Evolutionary conservation across 176 grass and related monocot genomes (phyloP).

Genomic region (Ampelocalamus luodianensis): DNA sequence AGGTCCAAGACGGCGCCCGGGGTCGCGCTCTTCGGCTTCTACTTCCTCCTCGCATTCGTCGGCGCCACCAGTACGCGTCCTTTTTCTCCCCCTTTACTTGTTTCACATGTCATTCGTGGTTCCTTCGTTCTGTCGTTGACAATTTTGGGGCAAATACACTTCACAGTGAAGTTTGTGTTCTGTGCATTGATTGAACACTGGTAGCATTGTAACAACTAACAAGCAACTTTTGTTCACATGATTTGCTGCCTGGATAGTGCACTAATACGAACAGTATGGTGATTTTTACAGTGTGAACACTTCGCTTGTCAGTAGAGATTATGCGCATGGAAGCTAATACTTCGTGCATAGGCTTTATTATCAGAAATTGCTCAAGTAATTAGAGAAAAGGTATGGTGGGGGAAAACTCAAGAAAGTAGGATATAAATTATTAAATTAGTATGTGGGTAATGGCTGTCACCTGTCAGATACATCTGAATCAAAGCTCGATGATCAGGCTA

Average conservation of each 20-base stretch:
- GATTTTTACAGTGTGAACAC: background rate
- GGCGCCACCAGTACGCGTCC: constrained; percentile 81
- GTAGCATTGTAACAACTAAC: background rate
- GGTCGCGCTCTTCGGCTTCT: constrained; percentile 92
- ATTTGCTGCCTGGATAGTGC: background rate
- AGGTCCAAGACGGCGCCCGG: constrained; percentile 79
- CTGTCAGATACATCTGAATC: background rate
- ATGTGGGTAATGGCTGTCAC: background rate
- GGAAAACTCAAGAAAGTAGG: background rate
- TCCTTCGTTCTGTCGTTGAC: background rate
- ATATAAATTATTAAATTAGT: background rate
- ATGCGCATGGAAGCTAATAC: background rate
- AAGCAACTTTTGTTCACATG: background rate
- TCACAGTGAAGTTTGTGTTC: background rate
- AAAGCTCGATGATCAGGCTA: background rate
- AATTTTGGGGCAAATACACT: background rate
- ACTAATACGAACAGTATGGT: background rate
- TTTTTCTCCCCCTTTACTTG: no score
- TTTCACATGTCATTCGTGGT: background rate
- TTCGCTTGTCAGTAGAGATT: background rate
- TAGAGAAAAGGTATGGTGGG: background rate
- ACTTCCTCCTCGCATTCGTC: constrained; percentile 92
- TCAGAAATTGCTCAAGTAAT: background rate
- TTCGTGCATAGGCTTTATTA: background rate
- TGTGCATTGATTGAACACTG: background rate